A percentile compares a stretch with the other conserved stretches of the same genome.
Evolutionary conservation across 2,329 filamentous ascomycete species (phyloP).

Genomic region (Tolypocladium cylindrosporum): DNA sequence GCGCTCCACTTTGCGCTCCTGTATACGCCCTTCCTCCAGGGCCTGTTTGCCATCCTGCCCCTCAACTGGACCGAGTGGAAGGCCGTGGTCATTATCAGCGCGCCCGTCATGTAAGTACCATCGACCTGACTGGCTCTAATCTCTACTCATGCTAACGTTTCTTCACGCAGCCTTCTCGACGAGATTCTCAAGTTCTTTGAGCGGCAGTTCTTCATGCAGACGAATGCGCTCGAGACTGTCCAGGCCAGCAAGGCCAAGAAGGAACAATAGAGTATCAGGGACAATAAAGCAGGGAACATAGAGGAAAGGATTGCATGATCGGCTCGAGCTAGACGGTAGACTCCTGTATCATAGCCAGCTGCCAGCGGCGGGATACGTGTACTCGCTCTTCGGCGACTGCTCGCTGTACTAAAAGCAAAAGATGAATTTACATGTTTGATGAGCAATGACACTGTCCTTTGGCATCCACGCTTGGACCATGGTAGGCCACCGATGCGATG

Average conservation of each 20-base stretch:
- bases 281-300: conserved; percentile 8
- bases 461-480: background rate
- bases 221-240: conserved; percentile 24
- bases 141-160: conserved; percentile 11
- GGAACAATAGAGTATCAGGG: conserved; percentile 31
- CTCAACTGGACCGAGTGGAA: conserved; percentile 83
- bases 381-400: background rate
- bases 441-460: background rate
- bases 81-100: conserved; percentile 79
- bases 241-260: conserved; percentile 41
- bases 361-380: background rate
- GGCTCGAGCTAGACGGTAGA: conserved; percentile 18
- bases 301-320: conserved; percentile 5
- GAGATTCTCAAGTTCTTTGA: conserved; percentile 75
- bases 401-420: background rate
- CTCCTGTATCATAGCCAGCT: conserved; percentile 16
- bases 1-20: conserved; percentile 86
- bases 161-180: conserved; percentile 56
- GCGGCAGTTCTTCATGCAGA: conserved; percentile 53
- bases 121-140: background rate
- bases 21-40: conserved; percentile 83
- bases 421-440: background rate
- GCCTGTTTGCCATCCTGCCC: conserved; percentile 82
- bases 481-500: background rate
- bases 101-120: conserved; percentile 75